These are phyloP conservation scores for Rhododendron molle DNA, from an alignment of 148 eudicot species.

Conservation along the genomic window DNA sequence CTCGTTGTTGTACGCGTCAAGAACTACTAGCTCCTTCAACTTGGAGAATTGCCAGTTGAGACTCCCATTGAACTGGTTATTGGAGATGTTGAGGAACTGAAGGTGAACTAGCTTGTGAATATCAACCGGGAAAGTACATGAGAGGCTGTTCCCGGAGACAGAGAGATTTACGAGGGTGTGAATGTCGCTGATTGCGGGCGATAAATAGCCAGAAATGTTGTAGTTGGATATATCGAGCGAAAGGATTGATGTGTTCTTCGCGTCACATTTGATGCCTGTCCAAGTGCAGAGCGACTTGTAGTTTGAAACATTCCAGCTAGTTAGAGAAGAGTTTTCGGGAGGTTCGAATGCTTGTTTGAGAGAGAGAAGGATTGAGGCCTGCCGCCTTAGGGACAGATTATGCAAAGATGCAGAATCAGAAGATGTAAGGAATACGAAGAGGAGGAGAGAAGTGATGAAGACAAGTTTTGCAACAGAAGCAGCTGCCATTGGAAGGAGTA, in stretches of 20 bases:
- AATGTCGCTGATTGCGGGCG: constrained; percentile 35
- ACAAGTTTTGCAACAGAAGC: constrained; percentile 8
- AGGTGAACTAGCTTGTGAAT: constrained; percentile 35
- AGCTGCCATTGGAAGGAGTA: constrained; percentile 14
- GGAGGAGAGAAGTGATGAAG: constrained; percentile 22
- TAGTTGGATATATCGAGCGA: constrained; percentile 47
- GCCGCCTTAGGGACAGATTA: constrained; percentile 20
- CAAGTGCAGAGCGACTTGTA: constrained; percentile 36
- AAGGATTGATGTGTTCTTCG: constrained; percentile 15
- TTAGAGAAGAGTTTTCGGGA: constrained; percentile 5
- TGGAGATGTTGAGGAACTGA: constrained; percentile 53
- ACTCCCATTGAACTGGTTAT: constrained; percentile 47
- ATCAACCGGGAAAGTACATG: constrained; percentile 29
- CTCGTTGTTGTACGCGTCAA: constrained; percentile 47
- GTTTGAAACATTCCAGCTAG: constrained; percentile 19
- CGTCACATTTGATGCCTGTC: constrained; percentile 31
- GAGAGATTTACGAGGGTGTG: constrained; percentile 29
- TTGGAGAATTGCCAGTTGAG: constrained; percentile 36
- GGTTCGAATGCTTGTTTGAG: constrained; percentile 34
- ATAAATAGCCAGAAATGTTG: constrained; percentile 43
- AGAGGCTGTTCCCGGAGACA: constrained; percentile 29
- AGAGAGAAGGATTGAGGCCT: constrained; percentile 41
- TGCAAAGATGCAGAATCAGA: constrained; percentile 17
- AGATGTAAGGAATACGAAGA: constrained; percentile 14
- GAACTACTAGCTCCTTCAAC: constrained; percentile 25